Conservation (phyloP, 306 rosid genomes). For the Fragaria ananassa region DNA sequence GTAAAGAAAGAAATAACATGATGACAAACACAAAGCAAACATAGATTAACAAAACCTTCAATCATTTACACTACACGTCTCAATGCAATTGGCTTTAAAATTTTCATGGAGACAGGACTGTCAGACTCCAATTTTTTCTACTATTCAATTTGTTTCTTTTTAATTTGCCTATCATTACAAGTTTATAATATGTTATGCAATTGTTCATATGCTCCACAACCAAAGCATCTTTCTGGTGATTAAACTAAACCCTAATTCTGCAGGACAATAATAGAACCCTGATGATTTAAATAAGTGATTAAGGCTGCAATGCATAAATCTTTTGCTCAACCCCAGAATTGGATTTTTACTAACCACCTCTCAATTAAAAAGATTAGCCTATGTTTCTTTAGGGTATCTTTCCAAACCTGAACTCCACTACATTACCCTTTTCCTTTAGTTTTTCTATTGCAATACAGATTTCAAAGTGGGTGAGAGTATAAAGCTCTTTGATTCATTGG, state of each 20-base stretch:
- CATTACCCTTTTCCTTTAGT: constrained; percentile 29
- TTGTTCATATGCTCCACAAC: constrained; percentile 56
- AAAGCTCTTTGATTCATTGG: constrained; percentile 68
- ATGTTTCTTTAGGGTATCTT: constrained; percentile 45
- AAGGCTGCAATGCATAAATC: constrained; percentile 43
- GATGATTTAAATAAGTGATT: constrained; percentile 26
- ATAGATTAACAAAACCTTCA: constrained; percentile 24
- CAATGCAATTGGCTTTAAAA: constrained; percentile 49
- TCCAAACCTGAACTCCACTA: constrained; percentile 90
- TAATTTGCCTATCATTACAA: constrained; percentile 33
- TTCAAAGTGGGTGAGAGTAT: constrained; percentile 54
- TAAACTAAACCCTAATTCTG: constrained; percentile 45
- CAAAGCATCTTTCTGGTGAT: constrained; percentile 67
- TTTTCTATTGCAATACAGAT: constrained; percentile 15
- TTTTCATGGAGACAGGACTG: constrained; percentile 57
- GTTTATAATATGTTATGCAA: constrained; percentile 32
- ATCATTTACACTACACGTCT: constrained; percentile 61
- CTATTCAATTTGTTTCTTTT: constrained; percentile 2
- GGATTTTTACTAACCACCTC: constrained; percentile 58
- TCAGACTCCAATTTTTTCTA: constrained; percentile 40
- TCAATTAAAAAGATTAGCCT: constrained; percentile 28
- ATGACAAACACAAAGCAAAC: constrained; percentile 26
- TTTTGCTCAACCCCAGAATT: constrained; percentile 50
- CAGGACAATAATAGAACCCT: constrained; percentile 56
- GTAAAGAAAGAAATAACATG: constrained; percentile 23